phyloP scores from a whole-genome alignment of 176 grass and related monocot species.

The Tillandsia leiboldiana region DNA sequence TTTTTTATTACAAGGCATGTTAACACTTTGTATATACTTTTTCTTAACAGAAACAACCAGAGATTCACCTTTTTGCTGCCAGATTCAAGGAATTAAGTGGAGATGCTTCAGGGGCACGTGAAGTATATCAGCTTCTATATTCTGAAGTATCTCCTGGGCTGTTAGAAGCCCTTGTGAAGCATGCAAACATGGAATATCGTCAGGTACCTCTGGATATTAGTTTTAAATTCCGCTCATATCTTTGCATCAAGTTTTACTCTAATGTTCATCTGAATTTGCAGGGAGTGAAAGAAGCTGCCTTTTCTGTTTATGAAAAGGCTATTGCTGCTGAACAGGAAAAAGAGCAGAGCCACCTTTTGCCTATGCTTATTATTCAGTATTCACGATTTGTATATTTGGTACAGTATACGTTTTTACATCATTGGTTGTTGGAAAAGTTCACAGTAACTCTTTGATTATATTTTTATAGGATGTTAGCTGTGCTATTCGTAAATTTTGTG shows the following conservation, averaged over 20 bases:
- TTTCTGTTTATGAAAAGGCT: constrained; percentile 75
- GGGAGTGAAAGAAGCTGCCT: constrained; percentile 65
- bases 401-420: neutral
- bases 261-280: constrained; percentile 22
- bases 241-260: constrained; percentile 1
- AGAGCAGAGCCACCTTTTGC: constrained; percentile 58
- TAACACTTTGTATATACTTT: constrained; percentile 11
- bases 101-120: constrained; percentile 67
- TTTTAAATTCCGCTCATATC: neutral
- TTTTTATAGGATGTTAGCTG: no score
- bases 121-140: constrained; percentile 75
- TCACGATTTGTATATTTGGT: constrained; percentile 89
- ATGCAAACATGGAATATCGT: constrained; percentile 90
- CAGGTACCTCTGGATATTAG: constrained; percentile 30
- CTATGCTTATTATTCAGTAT: constrained; percentile 62
- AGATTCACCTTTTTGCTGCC: constrained; percentile 87
- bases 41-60: constrained; percentile 80
- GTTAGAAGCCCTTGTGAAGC: constrained; percentile 84
- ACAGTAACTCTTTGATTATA: no score
- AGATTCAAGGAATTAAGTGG: constrained; percentile 79
- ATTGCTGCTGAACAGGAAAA: constrained; percentile 67
- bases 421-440: neutral
- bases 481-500: neutral
- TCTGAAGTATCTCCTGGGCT: constrained; percentile 66
- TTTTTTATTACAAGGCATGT: neutral